phyloP scores from a whole-genome alignment of 345 rosid genomes.

The Trapa bicornis region DNA sequence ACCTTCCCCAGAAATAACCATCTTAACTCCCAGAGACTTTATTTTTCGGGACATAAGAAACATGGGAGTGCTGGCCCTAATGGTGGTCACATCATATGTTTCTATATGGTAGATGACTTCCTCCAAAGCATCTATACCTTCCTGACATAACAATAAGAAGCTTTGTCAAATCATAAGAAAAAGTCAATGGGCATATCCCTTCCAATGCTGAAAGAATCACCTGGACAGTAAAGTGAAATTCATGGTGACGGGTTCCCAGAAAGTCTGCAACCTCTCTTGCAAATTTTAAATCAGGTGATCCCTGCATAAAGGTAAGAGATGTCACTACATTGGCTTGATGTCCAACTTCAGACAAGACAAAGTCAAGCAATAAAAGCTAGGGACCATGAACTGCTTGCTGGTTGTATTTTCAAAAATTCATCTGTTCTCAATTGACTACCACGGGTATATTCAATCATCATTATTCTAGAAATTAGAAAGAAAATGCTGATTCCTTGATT shows the following conservation, averaged over 20 bases:
- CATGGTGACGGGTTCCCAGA: conserved; percentile 86
- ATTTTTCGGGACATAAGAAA: conserved; percentile 87
- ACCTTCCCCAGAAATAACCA: conserved; percentile 98
- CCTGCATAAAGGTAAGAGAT: conserved; percentile 27
- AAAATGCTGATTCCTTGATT: neutral
- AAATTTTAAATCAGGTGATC: conserved; percentile 83
- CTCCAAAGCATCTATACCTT: conserved; percentile 92
- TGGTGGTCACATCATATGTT: conserved; percentile 89
- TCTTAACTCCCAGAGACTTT: conserved; percentile 88
- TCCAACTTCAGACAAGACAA: neutral
- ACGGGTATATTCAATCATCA: neutral
- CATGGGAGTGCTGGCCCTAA: conserved; percentile 98
- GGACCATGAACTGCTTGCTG: conserved; percentile 1
- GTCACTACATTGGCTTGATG: neutral
- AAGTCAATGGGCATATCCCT: neutral
- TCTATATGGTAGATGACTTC: conserved; percentile 90
- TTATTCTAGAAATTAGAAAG: neutral
- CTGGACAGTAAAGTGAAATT: conserved; percentile 88
- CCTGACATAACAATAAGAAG: conserved; percentile 23
- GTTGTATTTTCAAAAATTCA: neutral
- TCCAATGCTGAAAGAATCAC: conserved; percentile 14
- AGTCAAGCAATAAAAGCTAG: neutral
- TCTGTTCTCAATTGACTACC: neutral
- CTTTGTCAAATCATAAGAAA: neutral
- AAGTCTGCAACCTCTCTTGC: conserved; percentile 84